Evolutionary conservation across 345 rosid species (phyloP).

Genomic region (Firmiana major): DNA sequence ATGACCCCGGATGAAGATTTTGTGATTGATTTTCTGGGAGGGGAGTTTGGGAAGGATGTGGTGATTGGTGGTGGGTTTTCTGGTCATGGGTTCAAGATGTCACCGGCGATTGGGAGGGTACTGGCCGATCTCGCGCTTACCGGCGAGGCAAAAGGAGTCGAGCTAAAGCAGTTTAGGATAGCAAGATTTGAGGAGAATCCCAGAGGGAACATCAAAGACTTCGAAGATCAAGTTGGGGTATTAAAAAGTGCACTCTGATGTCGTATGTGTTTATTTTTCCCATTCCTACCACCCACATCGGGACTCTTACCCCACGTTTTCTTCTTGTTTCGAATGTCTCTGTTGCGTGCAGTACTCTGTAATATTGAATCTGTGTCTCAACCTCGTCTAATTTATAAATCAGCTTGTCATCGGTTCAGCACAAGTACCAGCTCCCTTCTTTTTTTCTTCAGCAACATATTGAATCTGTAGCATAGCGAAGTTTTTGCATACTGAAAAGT

Average conservation of each 20-base stretch:
- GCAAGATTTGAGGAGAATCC: slow-evolving; percentile 56
- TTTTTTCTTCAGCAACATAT: too few relatives aligned
- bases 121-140: slow-evolving; percentile 52
- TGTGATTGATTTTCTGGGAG: slow-evolving; percentile 72
- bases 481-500: too few relatives aligned
- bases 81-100: slow-evolving; percentile 96
- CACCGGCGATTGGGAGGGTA: slow-evolving; percentile 66
- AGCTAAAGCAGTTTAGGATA: slow-evolving; percentile 48
- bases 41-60: slow-evolving; percentile 75
- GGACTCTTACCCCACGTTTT: neutral
- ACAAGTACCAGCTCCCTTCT: too few relatives aligned
- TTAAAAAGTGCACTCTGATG: neutral
- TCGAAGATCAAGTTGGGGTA: slow-evolving; percentile 45
- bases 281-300: too few relatives aligned
- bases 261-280: neutral
- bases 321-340: neutral
- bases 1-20: slow-evolving; percentile 88
- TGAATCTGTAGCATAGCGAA: too few relatives aligned
- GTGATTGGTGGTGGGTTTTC: slow-evolving; percentile 78
- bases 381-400: neutral
- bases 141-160: slow-evolving; percentile 55
- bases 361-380: neutral
- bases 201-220: slow-evolving; percentile 54
- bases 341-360: neutral
- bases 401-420: neutral